A percentile compares a stretch with the other conserved stretches of the same genome.
These are phyloP conservation scores for Myxozyma geophila DNA, from an alignment of 805 yeast species.

Conservation along the genomic window DNA sequence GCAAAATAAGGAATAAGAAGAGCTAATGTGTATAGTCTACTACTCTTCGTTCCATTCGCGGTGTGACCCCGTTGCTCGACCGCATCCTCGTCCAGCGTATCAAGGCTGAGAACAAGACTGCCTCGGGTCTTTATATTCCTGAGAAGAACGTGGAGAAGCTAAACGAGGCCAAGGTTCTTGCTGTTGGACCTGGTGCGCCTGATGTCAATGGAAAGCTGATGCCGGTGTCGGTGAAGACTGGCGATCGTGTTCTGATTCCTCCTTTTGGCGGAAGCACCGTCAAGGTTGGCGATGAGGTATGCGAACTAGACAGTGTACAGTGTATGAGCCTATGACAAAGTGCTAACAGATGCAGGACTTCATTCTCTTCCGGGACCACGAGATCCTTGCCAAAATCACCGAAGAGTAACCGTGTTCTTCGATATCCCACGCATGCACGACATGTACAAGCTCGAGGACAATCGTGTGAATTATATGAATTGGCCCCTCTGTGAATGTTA, in stretches of 20 bases:
- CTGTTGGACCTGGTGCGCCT: conserved; percentile 92
- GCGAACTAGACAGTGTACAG: neutral
- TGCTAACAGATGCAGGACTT: conserved; percentile 41
- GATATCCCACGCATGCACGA: too few relatives aligned
- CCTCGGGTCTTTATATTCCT: conserved; percentile 91
- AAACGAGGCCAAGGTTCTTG: conserved; percentile 87
- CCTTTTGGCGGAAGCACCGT: conserved; percentile 90
- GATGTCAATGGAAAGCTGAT: conserved; percentile 75
- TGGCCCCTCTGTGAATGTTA: neutral
- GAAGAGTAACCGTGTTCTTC: conserved; percentile 49
- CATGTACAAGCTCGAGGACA: too few relatives aligned
- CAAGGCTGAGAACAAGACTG: conserved; percentile 88
- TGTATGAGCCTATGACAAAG: too few relatives aligned
- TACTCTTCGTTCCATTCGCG: conserved; percentile 77
- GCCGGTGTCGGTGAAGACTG: conserved; percentile 76
- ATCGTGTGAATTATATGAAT: neutral
- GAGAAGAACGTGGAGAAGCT: conserved; percentile 95
- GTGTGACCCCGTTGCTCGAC: conserved; percentile 91
- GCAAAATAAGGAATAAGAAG: neutral
- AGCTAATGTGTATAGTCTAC: conserved; percentile 29
- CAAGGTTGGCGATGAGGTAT: conserved; percentile 79
- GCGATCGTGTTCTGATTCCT: conserved; percentile 94
- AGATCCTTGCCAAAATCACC: conserved; percentile 86
- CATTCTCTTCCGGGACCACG: conserved; percentile 86
- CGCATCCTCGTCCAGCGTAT: conserved; percentile 94